Conservation (phyloP, 2,329 filamentous ascomycete species). For the Ceratocystis diversiconidia region DNA sequence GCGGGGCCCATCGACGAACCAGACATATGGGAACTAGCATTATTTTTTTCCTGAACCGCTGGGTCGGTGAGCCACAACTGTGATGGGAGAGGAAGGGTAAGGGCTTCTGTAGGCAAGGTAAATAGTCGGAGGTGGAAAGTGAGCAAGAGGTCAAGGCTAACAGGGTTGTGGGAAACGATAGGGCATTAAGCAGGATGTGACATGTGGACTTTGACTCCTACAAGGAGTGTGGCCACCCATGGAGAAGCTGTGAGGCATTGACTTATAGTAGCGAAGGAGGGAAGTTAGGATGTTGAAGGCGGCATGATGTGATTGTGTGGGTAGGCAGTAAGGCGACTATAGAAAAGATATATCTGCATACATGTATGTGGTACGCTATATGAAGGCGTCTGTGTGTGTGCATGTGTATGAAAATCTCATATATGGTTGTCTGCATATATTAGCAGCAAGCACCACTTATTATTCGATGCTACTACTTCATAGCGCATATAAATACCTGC, state of each 20-base stretch:
- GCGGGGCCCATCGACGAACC: not conserved
- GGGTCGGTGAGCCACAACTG: not conserved
- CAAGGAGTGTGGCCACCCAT: not conserved
- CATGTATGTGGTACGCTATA: not conserved
- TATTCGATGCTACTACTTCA: too few species aligned
- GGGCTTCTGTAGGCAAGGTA: not conserved
- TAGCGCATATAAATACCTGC: too few species aligned
- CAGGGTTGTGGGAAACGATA: not conserved
- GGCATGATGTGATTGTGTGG: not conserved
- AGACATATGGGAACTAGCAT: not conserved
- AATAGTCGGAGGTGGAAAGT: not conserved
- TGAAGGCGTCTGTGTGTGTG: not conserved
- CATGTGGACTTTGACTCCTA: not conserved
- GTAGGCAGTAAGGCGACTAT: too few species aligned
- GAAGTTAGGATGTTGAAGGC: too few species aligned
- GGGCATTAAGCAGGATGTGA: not conserved
- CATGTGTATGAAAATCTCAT: not conserved
- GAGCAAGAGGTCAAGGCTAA: not conserved
- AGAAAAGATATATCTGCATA: not conserved
- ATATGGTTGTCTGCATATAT: not conserved
- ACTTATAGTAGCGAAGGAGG: not conserved
- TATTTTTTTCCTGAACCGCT: not conserved
- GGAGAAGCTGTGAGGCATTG: constrained; percentile 1
- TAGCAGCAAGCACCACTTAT: not conserved
- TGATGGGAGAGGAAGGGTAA: not conserved